Evolutionary conservation across 208 protist species (phyloP).

Genomic region (Histomonas meleagridis): DNA sequence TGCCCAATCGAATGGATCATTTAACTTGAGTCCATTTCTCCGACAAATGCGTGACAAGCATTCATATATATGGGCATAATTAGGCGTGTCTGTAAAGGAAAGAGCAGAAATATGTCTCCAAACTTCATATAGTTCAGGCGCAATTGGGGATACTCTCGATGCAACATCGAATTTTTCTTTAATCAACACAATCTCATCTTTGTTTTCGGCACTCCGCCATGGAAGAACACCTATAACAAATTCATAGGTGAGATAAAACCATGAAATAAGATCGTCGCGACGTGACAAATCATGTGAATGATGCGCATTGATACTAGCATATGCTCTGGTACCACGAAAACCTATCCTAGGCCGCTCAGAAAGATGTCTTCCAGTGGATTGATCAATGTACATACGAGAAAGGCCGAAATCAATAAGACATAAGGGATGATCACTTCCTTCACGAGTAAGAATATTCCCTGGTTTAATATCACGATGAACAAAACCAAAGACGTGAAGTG

Average conservation of each 20-base stretch:
- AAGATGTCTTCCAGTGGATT: neutral
- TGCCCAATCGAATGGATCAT: constrained; percentile 23
- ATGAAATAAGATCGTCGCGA: neutral
- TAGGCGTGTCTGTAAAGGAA: neutral
- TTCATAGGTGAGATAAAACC: constrained; percentile 11
- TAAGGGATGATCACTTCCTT: neutral
- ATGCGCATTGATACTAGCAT: neutral
- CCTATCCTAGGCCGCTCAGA: neutral
- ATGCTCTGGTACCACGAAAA: neutral
- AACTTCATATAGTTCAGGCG: neutral
- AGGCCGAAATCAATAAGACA: constrained; percentile 27
- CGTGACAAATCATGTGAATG: neutral
- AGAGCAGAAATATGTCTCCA: neutral
- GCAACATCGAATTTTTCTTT: neutral
- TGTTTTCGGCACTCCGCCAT: neutral
- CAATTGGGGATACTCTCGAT: neutral
- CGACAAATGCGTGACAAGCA: neutral
- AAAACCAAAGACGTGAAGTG: neutral
- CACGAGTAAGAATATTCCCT: neutral
- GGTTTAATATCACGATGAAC: constrained; percentile 20
- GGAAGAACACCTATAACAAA: neutral
- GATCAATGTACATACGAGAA: neutral
- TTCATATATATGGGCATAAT: neutral
- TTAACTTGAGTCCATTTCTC: neutral
- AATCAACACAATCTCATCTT: neutral